These are phyloP conservation scores for Macadamia tetraphylla DNA, from an alignment of 164 flowering plant species.

Conservation along the genomic window DNA sequence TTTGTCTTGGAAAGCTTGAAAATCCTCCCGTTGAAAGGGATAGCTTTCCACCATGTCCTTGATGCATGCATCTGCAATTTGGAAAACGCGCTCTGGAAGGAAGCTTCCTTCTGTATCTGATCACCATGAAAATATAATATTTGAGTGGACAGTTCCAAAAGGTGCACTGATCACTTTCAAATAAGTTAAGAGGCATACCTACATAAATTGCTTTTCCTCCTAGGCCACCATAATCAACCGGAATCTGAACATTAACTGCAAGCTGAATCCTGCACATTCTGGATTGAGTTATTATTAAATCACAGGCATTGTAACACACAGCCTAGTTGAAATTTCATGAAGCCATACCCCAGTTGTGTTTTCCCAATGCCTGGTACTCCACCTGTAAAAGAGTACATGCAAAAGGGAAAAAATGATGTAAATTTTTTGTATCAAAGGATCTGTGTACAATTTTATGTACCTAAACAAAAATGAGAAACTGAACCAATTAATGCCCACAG, in stretches of 20 bases:
- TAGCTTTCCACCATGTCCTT: slow-evolving; percentile 45
- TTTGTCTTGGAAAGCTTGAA: slow-evolving; percentile 26
- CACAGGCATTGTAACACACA: neutral
- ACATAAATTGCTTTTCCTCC: slow-evolving; percentile 90
- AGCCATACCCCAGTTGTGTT: slow-evolving; percentile 86
- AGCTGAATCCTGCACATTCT: slow-evolving; percentile 73
- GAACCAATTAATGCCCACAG: slow-evolving; percentile 1
- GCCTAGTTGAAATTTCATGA: slow-evolving; percentile 4
- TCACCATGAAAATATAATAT: slow-evolving; percentile 14
- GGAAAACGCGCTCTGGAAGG: slow-evolving; percentile 87
- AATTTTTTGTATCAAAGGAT: neutral
- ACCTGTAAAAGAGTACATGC: slow-evolving; percentile 46
- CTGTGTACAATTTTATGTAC: neutral
- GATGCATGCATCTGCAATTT: slow-evolving; percentile 79
- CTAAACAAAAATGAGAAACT: neutral
- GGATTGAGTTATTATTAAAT: slow-evolving; percentile 6
- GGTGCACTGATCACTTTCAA: neutral
- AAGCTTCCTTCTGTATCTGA: slow-evolving; percentile 97
- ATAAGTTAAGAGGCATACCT: slow-evolving; percentile 32
- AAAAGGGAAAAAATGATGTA: neutral
- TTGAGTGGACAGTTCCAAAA: neutral
- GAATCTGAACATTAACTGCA: slow-evolving; percentile 94
- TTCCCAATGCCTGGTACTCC: slow-evolving; percentile 98
- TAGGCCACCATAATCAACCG: slow-evolving; percentile 78
- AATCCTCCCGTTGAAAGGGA: slow-evolving; percentile 28